Evolutionary conservation across 495 filamentous ascomycete genomes (phyloP), one percentile per base, ranked within the genome.

Genomic region (Penicillium dipodomyicola): DNA sequence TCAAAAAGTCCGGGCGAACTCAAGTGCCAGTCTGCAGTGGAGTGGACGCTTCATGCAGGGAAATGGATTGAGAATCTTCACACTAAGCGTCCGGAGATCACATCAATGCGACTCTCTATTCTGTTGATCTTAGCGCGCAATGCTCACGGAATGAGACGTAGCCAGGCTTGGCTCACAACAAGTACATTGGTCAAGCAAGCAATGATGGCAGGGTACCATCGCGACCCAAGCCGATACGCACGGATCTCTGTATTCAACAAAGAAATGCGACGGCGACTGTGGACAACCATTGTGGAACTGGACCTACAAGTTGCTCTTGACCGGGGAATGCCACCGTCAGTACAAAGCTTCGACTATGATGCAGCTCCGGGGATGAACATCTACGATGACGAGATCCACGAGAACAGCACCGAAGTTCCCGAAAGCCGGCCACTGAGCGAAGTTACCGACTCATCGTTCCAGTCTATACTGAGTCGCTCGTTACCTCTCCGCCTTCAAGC

Each of bases 241-340:
- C 71, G 71, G 22, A 82, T 88, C 40, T 77, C 81, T 0, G 68
- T 76, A 0, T 80, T 86, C 29, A 73, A 76, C 14, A 77, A 82
- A 45, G 87, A 90, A 67, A 82, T 88, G 75, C 79, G 86, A n/a
- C 71, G 86, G 43, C 76, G 87, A 20, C 72, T 90, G 12, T 89
- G 86, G 86, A 80, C 78, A n/a, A 85, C 83, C 1, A 81, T 87
- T 15, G 54, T 88, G 32, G 85, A 87, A 65, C 70, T 87, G 7
- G 73, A 79, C 23, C 61, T 87, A n/a, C 81, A 85, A 53, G 77
- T 85, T 5, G 78, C 83, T 43, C 54, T 87, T 25, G 81, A 84
- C 45, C 75, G 81, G 2, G 85, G 84, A 1, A 82, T 83, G 58
- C 79, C 82, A 1, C 81, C 84, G 11, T 71, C 83, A 11, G 49